Evolutionary conservation across 140 eudicot genomes (phyloP), one percentile per base, ranked within the genome.

Genomic region (Anethum foeniculum): DNA sequence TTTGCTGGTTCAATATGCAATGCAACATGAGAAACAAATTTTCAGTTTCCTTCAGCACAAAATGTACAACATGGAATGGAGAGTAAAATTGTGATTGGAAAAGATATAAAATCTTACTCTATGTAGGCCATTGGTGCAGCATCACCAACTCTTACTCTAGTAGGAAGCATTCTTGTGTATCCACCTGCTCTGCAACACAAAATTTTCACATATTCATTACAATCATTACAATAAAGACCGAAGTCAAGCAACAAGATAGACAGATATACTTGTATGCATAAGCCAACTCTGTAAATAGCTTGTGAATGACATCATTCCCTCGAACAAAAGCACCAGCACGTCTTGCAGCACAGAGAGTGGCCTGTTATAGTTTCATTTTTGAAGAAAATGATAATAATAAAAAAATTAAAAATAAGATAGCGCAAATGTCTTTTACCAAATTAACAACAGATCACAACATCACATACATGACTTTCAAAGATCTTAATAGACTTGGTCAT

Each of bases 71-170:
- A 25, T 27, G 12, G 64, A 44, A n/a, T 0, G 25, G 1, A 14
- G 52, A 27, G 43, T 74, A 7, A 15, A 12, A 13, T 25, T 23
- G 16, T 39, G 16, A 74, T 48, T 12, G 54, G 18, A 1, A 44
- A 46, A 73, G 18, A 41, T 25, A 44, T 3, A 75, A 12, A 78
- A 38, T 19, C 96, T 74, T 90, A 95, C 99, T 95, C 99, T 9
- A 95, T 95, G 79, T 95, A 93, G 9, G 98, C 99, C 99, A 95
- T 93, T 75, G 92, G 88, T 75, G 98, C 99, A 72, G 99, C 99
- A 89, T 93, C 99, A 83, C 99, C 99, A 85, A 95, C 99, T 84
- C 98, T 88, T 36, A 95, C 89, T 68, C 98, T 89, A 39, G 98
- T 95, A 47, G 97, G 88, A 34, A 95, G 98, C 83, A 95, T 56